These are phyloP conservation scores for Nakazawaea anatomiae DNA, from an alignment of 805 yeast species.

Conservation along the genomic window DNA sequence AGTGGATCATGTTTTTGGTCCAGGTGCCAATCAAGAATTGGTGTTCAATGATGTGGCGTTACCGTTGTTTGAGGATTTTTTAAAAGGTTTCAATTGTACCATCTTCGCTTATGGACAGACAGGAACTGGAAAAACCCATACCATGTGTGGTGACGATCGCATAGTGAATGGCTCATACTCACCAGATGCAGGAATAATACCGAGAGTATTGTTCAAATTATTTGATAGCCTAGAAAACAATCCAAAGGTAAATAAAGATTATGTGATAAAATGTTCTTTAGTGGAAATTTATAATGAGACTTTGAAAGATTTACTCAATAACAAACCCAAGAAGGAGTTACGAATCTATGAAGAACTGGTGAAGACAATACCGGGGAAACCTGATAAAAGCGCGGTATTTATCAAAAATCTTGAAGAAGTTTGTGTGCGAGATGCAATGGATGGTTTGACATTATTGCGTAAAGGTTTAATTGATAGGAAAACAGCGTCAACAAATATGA, in stretches of 20 bases:
- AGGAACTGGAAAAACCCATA: slow-evolving; percentile 55
- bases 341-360: slow-evolving; percentile 32
- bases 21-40: slow-evolving; percentile 41
- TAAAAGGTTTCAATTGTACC: slow-evolving; percentile 48
- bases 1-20: slow-evolving; percentile 53
- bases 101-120: slow-evolving; percentile 58
- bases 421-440: slow-evolving; percentile 44
- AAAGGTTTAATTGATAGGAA: slow-evolving; percentile 55
- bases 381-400: slow-evolving; percentile 26
- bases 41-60: slow-evolving; percentile 40
- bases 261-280: slow-evolving; percentile 43
- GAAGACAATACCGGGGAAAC: slow-evolving; percentile 12
- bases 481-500: slow-evolving; percentile 70
- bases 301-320: slow-evolving; percentile 37
- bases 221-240: slow-evolving; percentile 24
- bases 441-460: slow-evolving; percentile 50
- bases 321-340: slow-evolving; percentile 22
- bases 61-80: slow-evolving; percentile 43
- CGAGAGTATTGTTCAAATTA: slow-evolving; percentile 37
- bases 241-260: slow-evolving; percentile 22
- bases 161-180: slow-evolving; percentile 17
- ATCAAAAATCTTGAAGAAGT: slow-evolving; percentile 65
- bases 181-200: slow-evolving; percentile 42
- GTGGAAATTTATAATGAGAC: slow-evolving; percentile 50
- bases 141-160: slow-evolving; percentile 47